Conservation (phyloP, 495 filamentous ascomycete species). For the Aspergillus olivimuriae region DNA sequence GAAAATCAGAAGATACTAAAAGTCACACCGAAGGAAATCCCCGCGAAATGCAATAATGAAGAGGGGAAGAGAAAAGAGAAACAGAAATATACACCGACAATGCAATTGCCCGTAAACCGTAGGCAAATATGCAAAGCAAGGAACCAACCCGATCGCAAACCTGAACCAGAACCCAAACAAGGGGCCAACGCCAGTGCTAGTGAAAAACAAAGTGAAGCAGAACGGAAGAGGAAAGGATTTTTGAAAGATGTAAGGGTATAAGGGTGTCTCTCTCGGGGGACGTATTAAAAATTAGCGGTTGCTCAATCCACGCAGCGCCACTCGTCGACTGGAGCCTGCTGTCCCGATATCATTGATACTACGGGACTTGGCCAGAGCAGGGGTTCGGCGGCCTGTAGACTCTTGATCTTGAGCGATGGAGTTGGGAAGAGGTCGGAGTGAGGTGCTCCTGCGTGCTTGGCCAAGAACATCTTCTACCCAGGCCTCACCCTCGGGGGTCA, state of each 20-base stretch:
- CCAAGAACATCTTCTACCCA: conserved; percentile 45
- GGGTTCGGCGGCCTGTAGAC: not conserved
- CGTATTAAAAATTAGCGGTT: conserved; percentile 10
- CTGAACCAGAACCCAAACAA: conserved; percentile 4
- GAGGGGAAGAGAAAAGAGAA: no score
- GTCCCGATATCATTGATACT: conserved; percentile 39
- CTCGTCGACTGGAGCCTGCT: conserved; percentile 30
- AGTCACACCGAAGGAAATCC: no score
- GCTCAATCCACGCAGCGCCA: conserved; percentile 31
- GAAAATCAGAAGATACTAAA: no score
- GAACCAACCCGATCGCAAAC: not conserved
- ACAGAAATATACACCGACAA: no score
- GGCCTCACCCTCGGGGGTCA: conserved; percentile 46
- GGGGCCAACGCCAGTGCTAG: conserved; percentile 15
- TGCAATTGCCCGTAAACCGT: no score
- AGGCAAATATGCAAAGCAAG: no score
- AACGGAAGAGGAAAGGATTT: not conserved
- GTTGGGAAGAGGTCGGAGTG: conserved; percentile 19
- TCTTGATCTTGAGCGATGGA: conserved; percentile 12
- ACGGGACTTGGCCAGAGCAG: conserved; percentile 26
- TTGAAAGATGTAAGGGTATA: no score
- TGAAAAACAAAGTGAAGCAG: conserved; percentile 6
- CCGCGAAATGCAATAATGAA: no score
- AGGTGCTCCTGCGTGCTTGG: conserved; percentile 35
- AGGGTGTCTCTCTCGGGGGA: no score